Evolutionary conservation across 139 green algal species (phyloP), one percentile per base, ranked within the genome.

Genomic region (Chlorella sp.): DNA sequence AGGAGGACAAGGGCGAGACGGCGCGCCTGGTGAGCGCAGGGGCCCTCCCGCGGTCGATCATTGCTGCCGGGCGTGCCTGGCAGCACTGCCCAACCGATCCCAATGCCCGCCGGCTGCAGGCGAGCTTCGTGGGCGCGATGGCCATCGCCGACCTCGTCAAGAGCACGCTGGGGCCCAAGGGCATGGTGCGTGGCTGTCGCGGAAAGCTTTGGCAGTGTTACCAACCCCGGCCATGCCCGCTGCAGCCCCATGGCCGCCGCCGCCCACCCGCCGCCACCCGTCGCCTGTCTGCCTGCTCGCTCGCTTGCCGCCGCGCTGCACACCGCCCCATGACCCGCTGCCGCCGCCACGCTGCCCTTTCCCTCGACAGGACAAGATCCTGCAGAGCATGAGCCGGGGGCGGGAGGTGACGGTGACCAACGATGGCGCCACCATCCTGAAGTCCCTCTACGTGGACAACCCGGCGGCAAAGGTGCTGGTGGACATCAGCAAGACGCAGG

Each of bases 101-200:
- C n/a, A 3, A 36, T 67, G 68, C 41, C 63, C 65, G n/a, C 13
- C 25, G 78, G 36, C 39, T 41, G 67, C 89, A 98, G 95, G 90
- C 95, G 0, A 95, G 96, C 0, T 99, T 99, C 83, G 93, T 99
- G 18, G 98, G 98, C 28, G 98, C 98, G 26, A 97, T 99, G 85
- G 98, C 98, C 23, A 98, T 99, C 47, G 94, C 96, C 51, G 98
- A 99, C 87, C 90, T 99, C 6, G 96, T 99, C 1, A 99, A 99
- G 86, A 98, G 93, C 0, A 99, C 98, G 12, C 92, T 99, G 12
- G 98, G 98, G 4, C 98, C 98, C 23, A 99, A 99, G 85, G 98
- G 96, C 81, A 98, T 98, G 96, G 95, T 98, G 81, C 85, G 92
- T 67, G 63, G 44, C 28, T n/a, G 47, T 17, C 21, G 39, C 21